phyloP scores from a whole-genome alignment of 441 rosid species.

The Populus hybrid region DNA sequence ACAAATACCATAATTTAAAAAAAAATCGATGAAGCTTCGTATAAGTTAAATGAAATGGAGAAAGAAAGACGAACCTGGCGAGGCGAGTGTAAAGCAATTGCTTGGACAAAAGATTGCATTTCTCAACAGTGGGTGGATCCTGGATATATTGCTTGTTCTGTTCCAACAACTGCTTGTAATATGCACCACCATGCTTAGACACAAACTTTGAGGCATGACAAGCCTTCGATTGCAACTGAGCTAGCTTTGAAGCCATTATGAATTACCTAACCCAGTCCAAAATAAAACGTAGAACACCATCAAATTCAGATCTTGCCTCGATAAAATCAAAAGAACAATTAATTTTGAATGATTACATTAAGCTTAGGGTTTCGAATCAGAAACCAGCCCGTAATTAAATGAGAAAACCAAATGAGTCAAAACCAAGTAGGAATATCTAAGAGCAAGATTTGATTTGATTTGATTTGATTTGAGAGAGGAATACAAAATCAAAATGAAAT shows the following conservation, averaged over 20 bases:
- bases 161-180: conserved; percentile 65
- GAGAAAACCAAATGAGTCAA: background rate
- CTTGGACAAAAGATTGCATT: conserved; percentile 54
- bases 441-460: background rate
- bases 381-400: background rate
- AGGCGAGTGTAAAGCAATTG: conserved; percentile 73
- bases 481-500: background rate
- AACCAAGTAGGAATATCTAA: background rate
- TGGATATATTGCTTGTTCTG: conserved; percentile 66
- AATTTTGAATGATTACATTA: conserved; percentile 6
- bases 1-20: background rate
- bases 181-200: conserved; percentile 53
- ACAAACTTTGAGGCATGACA: conserved; percentile 55
- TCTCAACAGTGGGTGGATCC: conserved; percentile 67
- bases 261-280: conserved; percentile 32
- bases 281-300: conserved; percentile 12
- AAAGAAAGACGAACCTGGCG: conserved; percentile 56
- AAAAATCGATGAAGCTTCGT: background rate
- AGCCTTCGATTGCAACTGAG: conserved; percentile 67
- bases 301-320: conserved; percentile 36
- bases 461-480: background rate
- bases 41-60: background rate
- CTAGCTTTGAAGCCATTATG: conserved; percentile 67
- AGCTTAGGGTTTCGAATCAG: background rate
- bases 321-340: conserved; percentile 20